Percentiles rank a stretch among this genome's conserved stretches.
Conservation (phyloP, 768 basidiomycete genomes). For the Kwoniella newhampshirensis region DNA sequence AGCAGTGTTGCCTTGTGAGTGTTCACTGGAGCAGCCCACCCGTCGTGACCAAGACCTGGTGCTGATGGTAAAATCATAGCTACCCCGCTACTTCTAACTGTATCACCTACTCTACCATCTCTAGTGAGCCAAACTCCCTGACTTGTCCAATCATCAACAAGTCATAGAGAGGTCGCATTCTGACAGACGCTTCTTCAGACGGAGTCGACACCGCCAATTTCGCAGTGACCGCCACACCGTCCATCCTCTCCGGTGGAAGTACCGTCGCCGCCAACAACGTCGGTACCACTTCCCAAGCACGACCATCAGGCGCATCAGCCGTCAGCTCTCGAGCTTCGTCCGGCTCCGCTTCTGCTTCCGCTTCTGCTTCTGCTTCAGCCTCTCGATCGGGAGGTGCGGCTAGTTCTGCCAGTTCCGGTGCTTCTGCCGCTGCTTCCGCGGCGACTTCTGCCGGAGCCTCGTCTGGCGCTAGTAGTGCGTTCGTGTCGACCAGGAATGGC, state of each 20-base stretch:
- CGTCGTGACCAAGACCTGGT: too few relatives aligned
- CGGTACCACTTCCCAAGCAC: constrained; percentile 23
- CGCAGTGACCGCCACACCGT: constrained; percentile 34
- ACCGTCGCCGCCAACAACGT: constrained; percentile 24
- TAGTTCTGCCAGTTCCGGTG: constrained; percentile 4
- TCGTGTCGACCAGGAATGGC: not conserved
- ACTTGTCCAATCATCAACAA: not conserved
- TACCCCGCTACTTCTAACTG: constrained; percentile 55
- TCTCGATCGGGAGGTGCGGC: constrained; percentile 17
- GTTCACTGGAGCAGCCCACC: not conserved
- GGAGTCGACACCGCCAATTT: constrained; percentile 45
- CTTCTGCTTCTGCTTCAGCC: constrained; percentile 15
- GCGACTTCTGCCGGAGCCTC: constrained; percentile 13
- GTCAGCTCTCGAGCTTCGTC: constrained; percentile 53
- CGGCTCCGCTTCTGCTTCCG: constrained; percentile 55
- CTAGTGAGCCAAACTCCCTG: constrained; percentile 13
- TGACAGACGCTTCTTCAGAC: constrained; percentile 19
- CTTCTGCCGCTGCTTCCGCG: not conserved
- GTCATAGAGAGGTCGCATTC: not conserved
- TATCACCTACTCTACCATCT: constrained; percentile 50
- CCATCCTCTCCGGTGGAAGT: constrained; percentile 24
- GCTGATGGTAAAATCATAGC: constrained; percentile 20
- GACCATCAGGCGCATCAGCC: constrained; percentile 18
- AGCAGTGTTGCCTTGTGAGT: constrained; percentile 34
- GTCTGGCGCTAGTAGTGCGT: constrained; percentile 5